A percentile compares a stretch with the other conserved stretches of the same genome.
These are phyloP conservation scores for Phytophthora hibernalis DNA, from an alignment of 352 stramenopile genomes.

Conservation along the genomic window DNA sequence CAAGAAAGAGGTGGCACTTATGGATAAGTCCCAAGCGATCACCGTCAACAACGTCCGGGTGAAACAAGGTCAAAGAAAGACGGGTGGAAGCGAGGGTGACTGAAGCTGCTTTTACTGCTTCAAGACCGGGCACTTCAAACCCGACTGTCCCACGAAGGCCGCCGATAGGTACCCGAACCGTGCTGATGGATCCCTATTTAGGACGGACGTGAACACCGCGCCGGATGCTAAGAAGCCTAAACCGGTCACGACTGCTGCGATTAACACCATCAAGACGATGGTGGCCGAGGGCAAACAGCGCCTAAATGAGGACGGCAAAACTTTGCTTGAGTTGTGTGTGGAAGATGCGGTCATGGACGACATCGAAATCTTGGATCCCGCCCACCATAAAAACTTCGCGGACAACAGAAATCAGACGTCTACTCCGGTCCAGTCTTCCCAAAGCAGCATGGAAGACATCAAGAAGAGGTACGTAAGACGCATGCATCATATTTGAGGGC, in stretches of 20 bases:
- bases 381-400: neutral
- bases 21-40: too few species aligned
- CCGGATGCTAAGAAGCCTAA: slow-evolving; percentile 13
- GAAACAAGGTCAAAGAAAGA: too few species aligned
- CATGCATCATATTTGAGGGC: slow-evolving; percentile 6
- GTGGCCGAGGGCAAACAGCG: neutral
- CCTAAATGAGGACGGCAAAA: too few species aligned
- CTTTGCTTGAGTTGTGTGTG: too few species aligned
- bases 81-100: too few species aligned
- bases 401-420: slow-evolving; percentile 1
- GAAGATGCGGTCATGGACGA: too few species aligned
- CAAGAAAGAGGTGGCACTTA: too few species aligned
- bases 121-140: too few species aligned
- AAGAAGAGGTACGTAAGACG: slow-evolving; percentile 8
- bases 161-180: too few species aligned
- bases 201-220: slow-evolving; percentile 11
- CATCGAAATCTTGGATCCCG: neutral
- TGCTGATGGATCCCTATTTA: slow-evolving; percentile 11
- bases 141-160: too few species aligned
- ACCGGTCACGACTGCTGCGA: neutral
- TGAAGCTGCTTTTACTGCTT: too few species aligned
- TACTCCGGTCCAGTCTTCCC: neutral
- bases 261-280: slow-evolving; percentile 19
- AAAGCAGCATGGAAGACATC: slow-evolving; percentile 8
- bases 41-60: too few species aligned